Evolutionary conservation across 805 yeast genomes (phyloP).

Genomic region (Candida multigemmis): DNA sequence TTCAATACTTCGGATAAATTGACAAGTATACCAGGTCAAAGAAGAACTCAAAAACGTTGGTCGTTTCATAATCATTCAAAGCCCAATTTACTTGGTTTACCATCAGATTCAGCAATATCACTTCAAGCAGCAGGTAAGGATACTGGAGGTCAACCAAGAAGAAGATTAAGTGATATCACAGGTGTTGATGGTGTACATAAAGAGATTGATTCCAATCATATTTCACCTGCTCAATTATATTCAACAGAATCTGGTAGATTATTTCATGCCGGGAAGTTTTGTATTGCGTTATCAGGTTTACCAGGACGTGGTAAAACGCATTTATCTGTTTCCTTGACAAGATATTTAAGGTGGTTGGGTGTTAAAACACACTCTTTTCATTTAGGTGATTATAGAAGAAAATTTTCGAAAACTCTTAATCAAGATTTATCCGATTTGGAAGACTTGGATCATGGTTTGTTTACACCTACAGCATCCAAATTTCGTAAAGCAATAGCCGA

Average conservation of each 20-base stretch:
- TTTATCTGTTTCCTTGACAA: constrained; percentile 79
- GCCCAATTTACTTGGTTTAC: constrained; percentile 29
- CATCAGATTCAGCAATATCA: constrained; percentile 14
- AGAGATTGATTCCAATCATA: constrained; percentile 48
- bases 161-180: constrained; percentile 32
- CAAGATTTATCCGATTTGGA: constrained; percentile 27
- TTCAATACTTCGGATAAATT: constrained; percentile 26
- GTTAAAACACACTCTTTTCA: constrained; percentile 89
- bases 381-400: constrained; percentile 81
- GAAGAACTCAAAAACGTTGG: constrained; percentile 33
- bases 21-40: too few species aligned
- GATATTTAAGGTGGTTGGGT: constrained; percentile 94
- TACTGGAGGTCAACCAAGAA: constrained; percentile 7
- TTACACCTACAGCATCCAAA: constrained; percentile 44
- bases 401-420: constrained; percentile 40
- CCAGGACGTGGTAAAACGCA: constrained; percentile 97
- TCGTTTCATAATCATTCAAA: constrained; percentile 28
- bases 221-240: constrained; percentile 88
- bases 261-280: constrained; percentile 91
- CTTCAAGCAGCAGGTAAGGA: too few species aligned
- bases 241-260: constrained; percentile 87
- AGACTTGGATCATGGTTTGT: constrained; percentile 53
- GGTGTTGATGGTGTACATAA: constrained; percentile 57
- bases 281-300: constrained; percentile 81
- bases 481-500: constrained; percentile 52